Conservation (phyloP, 139 green algal species). For the Picochlorum sp. region DNA sequence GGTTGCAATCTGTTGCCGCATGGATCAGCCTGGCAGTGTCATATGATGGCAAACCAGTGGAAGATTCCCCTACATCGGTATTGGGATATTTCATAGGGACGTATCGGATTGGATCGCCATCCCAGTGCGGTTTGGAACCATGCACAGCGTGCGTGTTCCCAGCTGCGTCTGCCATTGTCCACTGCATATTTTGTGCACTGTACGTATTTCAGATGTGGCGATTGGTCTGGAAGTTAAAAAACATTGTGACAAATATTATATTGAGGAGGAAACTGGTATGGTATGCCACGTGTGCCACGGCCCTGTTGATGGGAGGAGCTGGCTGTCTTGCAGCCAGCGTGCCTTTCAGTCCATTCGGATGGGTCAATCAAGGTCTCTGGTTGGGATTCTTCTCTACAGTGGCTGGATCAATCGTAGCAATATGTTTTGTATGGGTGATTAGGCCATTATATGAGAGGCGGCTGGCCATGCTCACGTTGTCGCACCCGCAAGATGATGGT, state of each 20-base stretch:
- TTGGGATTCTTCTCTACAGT: slow-evolving; percentile 15
- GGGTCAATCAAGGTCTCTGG: slow-evolving; percentile 32
- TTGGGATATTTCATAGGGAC: slow-evolving; percentile 28
- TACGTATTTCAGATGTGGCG: slow-evolving; percentile 14
- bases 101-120: slow-evolving; percentile 16
- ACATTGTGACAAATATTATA: slow-evolving; percentile 15
- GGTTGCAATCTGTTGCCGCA: slow-evolving; percentile 17
- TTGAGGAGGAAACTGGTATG: slow-evolving; percentile 8
- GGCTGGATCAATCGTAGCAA: neutral
- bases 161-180: slow-evolving; percentile 17
- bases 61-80: slow-evolving; percentile 10
- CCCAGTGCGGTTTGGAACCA: neutral
- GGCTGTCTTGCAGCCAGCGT: slow-evolving; percentile 14
- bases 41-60: neutral
- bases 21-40: slow-evolving; percentile 17
- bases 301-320: slow-evolving; percentile 7
- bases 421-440: neutral
- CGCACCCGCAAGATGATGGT: too few relatives aligned
- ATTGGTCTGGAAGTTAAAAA: neutral
- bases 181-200: neutral
- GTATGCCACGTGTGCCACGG: slow-evolving; percentile 5
- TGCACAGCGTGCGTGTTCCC: slow-evolving; percentile 25
- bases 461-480: neutral
- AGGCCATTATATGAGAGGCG: neutral
- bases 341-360: slow-evolving; percentile 18